phyloP scores from a whole-genome alignment of 1,284 basidiomycete species.

The Irpex sp. region DNA sequence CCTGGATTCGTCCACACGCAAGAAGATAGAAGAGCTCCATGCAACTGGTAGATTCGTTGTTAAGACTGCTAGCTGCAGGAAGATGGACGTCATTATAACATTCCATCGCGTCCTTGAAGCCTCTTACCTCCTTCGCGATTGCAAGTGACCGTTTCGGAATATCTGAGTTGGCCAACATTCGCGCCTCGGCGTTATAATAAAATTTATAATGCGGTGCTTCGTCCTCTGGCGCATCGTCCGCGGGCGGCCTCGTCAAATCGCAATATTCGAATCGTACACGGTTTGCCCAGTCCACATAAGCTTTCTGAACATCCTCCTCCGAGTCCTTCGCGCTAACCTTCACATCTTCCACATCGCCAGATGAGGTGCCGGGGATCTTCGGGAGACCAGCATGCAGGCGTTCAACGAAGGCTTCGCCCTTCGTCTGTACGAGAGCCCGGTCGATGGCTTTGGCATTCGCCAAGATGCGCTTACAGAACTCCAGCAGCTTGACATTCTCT shows the following conservation, averaged over 20 bases:
- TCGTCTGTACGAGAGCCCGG: slow-evolving; percentile 78
- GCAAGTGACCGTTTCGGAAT: slow-evolving; percentile 86
- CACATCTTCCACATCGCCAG: slow-evolving; percentile 29
- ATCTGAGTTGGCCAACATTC: slow-evolving; percentile 73
- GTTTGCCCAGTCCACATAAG: slow-evolving; percentile 81
- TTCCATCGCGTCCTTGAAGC: slow-evolving; percentile 11
- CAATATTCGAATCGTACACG: slow-evolving; percentile 84
- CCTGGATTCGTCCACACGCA: slow-evolving; percentile 81
- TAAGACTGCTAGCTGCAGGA: slow-evolving; percentile 74
- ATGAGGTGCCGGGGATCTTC: slow-evolving; percentile 52
- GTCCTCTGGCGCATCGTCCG: slow-evolving; percentile 40
- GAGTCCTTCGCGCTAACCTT: slow-evolving; percentile 50
- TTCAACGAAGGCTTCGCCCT: slow-evolving; percentile 79
- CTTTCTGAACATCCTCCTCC: slow-evolving; percentile 63
- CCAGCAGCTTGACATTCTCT: slow-evolving; percentile 63
- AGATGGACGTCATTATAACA: not conserved
- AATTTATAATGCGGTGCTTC: slow-evolving; percentile 72
- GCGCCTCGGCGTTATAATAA: slow-evolving; percentile 74
- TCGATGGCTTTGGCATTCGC: slow-evolving; percentile 80
- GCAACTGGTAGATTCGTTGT: slow-evolving; percentile 87
- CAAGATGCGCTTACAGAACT: slow-evolving; percentile 78
- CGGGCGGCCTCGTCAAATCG: slow-evolving; percentile 58
- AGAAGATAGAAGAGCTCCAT: slow-evolving; percentile 88
- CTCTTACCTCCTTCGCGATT: slow-evolving; percentile 84
- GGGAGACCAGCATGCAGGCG: slow-evolving; percentile 74